Evolutionary conservation across 306 rosid genomes (phyloP), one percentile per base, ranked within the genome.

Genomic region (Trifolium fragiferum): DNA sequence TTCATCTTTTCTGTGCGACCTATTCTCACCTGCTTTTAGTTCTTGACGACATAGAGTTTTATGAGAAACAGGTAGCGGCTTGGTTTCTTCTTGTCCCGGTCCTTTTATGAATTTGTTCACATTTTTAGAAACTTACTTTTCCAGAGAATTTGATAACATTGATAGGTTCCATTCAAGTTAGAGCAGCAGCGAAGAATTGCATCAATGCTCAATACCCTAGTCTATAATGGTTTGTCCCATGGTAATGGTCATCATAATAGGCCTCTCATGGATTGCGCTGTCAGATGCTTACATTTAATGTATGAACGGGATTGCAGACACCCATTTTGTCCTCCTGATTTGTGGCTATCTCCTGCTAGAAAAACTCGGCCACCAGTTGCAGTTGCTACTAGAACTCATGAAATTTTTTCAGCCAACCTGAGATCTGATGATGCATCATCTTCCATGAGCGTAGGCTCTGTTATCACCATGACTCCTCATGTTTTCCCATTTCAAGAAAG

Each of bases 281-380:
- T 91, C 85, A 86, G 93, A 86, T 94, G 98, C 91, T 84, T 94
- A 88, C 98, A 88, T 78, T 82, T 91, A 85, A 82, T 91, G 89
- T 94, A 94, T 82, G 98, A 94, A 85, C 84, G 98, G 87, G 96
- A 94, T 82, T 94, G 98, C 86, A 89, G 98, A 78, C 98, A 94
- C 79, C 88, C 76, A 73, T 94, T 94, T 83, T 94, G 98, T 68
- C 94, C 98, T 70, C 88, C 91, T 43, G 85, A 69, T 54, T 86
- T 94, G 84, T 91, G 98, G 98, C 93, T 94, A 83, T 88, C 97
- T 68, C 98, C 98, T 40, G 97, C 91, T 82, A 83, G 84, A 78
- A 91, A 89, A 85, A 90, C 83, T 63, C 92, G 96, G 57, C 96
- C 91, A 54, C 91, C 98, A 59, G 81, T 90, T 80, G 92, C 96